A percentile compares a stretch with the other conserved stretches of the same genome.
Evolutionary conservation across 2,329 filamentous ascomycete species (phyloP).

Genomic region (Purpureocillium lavendulum): DNA sequence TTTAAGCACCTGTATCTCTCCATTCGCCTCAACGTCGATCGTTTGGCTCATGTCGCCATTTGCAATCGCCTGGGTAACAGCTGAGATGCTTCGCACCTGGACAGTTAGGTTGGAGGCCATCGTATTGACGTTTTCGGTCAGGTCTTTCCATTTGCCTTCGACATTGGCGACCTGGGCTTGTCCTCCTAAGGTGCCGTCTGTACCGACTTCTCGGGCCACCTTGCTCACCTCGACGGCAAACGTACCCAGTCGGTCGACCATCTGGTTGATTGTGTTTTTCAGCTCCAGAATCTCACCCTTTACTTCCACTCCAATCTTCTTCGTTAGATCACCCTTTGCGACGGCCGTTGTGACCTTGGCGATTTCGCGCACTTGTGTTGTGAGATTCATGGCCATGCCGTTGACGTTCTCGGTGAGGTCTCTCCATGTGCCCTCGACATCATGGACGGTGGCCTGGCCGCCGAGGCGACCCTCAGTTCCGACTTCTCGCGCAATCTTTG

Average conservation of each 20-base stretch:
- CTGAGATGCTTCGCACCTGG: slow-evolving; percentile 84
- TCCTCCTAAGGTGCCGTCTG: slow-evolving; percentile 86
- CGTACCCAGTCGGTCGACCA: slow-evolving; percentile 94
- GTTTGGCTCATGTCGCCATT: slow-evolving; percentile 94
- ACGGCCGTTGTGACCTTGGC: slow-evolving; percentile 95
- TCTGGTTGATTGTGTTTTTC: slow-evolving; percentile 97
- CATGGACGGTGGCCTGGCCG: slow-evolving; percentile 90
- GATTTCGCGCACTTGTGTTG: slow-evolving; percentile 95
- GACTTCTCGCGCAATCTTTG: slow-evolving; percentile 91
- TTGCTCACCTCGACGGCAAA: slow-evolving; percentile 97
- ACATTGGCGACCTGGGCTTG: slow-evolving; percentile 92
- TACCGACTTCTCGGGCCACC: slow-evolving; percentile 90
- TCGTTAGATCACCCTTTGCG: slow-evolving; percentile 85
- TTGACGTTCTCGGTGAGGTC: slow-evolving; percentile 95
- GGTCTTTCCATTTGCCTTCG: slow-evolving; percentile 95
- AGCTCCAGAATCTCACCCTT: slow-evolving; percentile 90
- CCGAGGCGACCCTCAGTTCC: slow-evolving; percentile 91
- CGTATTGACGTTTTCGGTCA: slow-evolving; percentile 83
- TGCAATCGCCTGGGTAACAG: slow-evolving; percentile 89
- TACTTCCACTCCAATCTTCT: slow-evolving; percentile 92
- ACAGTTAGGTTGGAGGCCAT: slow-evolving; percentile 62
- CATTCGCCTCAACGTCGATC: slow-evolving; percentile 90
- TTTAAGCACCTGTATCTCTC: slow-evolving; percentile 88
- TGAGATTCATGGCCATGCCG: slow-evolving; percentile 97
- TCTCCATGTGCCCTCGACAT: slow-evolving; percentile 95